Evolutionary conservation across 768 basidiomycete species (phyloP), one percentile per base, ranked within the genome.

Genomic region (Leccinellum luteum): DNA sequence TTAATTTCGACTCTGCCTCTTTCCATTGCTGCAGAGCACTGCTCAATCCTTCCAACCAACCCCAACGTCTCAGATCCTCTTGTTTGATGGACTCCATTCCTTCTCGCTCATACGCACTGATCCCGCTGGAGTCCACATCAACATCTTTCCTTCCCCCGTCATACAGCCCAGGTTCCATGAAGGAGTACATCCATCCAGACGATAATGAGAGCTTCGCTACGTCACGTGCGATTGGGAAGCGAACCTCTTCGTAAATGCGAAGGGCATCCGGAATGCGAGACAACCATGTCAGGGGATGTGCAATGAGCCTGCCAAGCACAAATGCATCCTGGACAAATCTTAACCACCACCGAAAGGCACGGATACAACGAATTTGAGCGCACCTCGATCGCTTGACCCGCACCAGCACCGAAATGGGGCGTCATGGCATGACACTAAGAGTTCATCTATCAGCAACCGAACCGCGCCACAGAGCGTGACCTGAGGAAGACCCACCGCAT

Each of bases 401-500:
- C 69, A n/a, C 68, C 69, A 13, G 64, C 64, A 47, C 53, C 68
- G 6, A 64, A 35, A 41, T 66, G 52, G n/a, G 69, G 68, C 1
- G 58, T 30, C 68, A 69, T 70, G 23, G 69, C 69, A 17, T 69
- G 69, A 35, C 57, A 53, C 66, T 31, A 19, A 5, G 6, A 23
- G 15, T 45, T 7, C 6, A 30, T 17, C n/a, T 5, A 3, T 14
- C 9, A 21, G 56, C 32, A 52, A 32, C 19, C 13, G 2, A 28
- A n/a, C 13, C 7, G 17, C 7, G 12, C 27, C n/a, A n/a, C n/a
- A n/a, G n/a, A 12, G 5, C 3, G 12, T 4, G 21, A 3, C 12
- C 25, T 6, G 9, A 51, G 45, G 7, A 14, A 31, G 17, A 57
- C 74, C 45, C 51, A 79, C 79, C 15, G 83, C 76, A 60, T 85